A percentile compares a stretch with the other conserved stretches of the same genome.
Conservation (phyloP, 2,329 filamentous ascomycete genomes). For the Aspergillus felis region DNA sequence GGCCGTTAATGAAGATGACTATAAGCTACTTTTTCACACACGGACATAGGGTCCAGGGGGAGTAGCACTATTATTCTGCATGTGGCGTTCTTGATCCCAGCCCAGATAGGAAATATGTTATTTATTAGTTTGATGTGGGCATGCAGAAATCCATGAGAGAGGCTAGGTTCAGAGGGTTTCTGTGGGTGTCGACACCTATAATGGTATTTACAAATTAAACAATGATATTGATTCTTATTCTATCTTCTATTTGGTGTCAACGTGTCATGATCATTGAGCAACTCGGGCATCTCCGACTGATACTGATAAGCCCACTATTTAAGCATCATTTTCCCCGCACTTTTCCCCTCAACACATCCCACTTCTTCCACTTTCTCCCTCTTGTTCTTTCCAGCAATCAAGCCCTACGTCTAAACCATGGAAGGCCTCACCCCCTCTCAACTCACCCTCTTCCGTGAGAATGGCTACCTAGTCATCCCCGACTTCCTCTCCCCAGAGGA, state of each 20-base stretch:
- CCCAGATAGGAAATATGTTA: not conserved
- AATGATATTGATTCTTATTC: not conserved
- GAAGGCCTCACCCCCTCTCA: constrained; percentile 63
- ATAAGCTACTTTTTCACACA: no score
- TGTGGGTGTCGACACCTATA: constrained; percentile 21
- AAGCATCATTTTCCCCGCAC: not conserved
- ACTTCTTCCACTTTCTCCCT: not conserved
- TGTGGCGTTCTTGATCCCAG: no score
- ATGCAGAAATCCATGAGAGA: not conserved
- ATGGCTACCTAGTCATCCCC: constrained; percentile 88
- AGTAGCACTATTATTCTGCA: no score
- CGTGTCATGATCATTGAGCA: not conserved
- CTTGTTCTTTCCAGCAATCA: no score
- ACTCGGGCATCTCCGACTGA: not conserved
- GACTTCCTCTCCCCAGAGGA: constrained; percentile 66
- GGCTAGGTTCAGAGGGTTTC: not conserved
- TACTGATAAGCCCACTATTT: not conserved
- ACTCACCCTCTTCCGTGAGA: constrained; percentile 66
- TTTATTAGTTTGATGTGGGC: not conserved
- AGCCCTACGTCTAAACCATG: not conserved
- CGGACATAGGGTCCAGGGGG: no score
- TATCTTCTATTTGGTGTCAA: not conserved
- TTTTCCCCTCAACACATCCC: not conserved
- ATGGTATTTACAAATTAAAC: not conserved
- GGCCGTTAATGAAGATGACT: not conserved